phyloP scores from a whole-genome alignment of 495 filamentous ascomycete species.

The Neurospora sp. region DNA sequence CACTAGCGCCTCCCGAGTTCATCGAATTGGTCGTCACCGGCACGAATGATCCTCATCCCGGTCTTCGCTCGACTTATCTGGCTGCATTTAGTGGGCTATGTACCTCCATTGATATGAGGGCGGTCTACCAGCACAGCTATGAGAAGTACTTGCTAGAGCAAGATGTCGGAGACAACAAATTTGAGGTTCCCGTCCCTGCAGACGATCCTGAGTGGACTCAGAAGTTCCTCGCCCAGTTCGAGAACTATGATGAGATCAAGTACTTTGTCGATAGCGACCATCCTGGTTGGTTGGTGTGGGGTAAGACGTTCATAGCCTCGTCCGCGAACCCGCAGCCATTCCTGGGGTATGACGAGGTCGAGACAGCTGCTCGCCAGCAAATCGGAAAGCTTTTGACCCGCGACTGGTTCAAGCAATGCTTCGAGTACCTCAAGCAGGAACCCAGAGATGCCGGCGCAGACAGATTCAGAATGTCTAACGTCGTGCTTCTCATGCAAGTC shows the following conservation, averaged over 20 bases:
- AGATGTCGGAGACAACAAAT: constrained; percentile 62
- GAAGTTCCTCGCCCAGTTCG: constrained; percentile 67
- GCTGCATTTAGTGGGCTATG: constrained; percentile 73
- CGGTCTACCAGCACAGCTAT: constrained; percentile 75
- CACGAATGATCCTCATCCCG: constrained; percentile 82
- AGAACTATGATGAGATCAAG: constrained; percentile 59
- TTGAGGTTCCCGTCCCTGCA: constrained; percentile 57
- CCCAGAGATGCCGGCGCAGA: constrained; percentile 75
- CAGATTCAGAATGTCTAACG: constrained; percentile 78
- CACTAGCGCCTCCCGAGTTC: constrained; percentile 67
- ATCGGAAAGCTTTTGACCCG: constrained; percentile 73
- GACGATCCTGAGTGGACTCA: constrained; percentile 70
- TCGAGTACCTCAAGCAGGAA: constrained; percentile 92
- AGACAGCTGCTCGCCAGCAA: constrained; percentile 62
- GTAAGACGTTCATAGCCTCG: constrained; percentile 68
- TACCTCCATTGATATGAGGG: constrained; percentile 72
- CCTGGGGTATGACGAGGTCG: constrained; percentile 73
- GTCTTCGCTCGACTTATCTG: constrained; percentile 69
- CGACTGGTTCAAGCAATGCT: constrained; percentile 80
- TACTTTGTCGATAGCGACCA: constrained; percentile 89
- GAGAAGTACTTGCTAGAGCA: constrained; percentile 72
- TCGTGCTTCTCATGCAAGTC: constrained; percentile 73
- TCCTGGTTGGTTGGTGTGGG: constrained; percentile 97
- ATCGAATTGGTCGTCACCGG: constrained; percentile 77
- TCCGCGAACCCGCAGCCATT: constrained; percentile 57